A percentile compares a stretch with the other conserved stretches of the same genome.
These are phyloP conservation scores for Vigna hirtella DNA, from an alignment of 306 rosid genomes.

Conservation along the genomic window DNA sequence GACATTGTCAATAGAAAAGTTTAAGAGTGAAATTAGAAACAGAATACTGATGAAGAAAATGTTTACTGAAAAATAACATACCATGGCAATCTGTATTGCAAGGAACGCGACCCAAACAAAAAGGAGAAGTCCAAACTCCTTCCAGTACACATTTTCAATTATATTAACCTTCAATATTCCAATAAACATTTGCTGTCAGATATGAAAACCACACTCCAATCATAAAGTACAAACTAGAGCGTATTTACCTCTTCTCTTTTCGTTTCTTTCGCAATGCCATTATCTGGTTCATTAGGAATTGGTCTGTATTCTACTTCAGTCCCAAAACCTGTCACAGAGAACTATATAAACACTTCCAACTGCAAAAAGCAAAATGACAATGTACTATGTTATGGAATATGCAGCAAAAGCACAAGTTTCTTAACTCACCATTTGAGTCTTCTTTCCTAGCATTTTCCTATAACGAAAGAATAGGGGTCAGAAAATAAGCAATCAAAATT, in stretches of 20 bases:
- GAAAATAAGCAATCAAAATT: constrained; percentile 39
- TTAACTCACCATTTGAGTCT: constrained; percentile 66
- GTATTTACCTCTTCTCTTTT: constrained; percentile 49
- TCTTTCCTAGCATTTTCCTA: constrained; percentile 72
- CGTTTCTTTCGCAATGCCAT: constrained; percentile 37
- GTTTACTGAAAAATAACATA: constrained; percentile 40
- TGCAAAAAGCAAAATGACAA: constrained; percentile 24
- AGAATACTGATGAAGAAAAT: neutral
- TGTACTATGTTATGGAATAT: constrained; percentile 8
- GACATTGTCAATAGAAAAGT: constrained; percentile 41
- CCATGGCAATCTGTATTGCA: constrained; percentile 79
- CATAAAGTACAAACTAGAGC: neutral
- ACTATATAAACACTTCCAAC: neutral
- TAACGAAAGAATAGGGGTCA: constrained; percentile 44
- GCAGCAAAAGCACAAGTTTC: neutral
- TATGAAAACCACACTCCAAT: neutral
- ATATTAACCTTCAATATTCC: constrained; percentile 80
- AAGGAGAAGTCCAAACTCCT: constrained; percentile 81
- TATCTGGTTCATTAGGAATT: constrained; percentile 69
- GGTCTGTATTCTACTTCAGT: constrained; percentile 71
- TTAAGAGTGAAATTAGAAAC: constrained; percentile 18
- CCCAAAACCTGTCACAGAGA: constrained; percentile 42
- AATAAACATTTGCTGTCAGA: constrained; percentile 67
- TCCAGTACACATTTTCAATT: constrained; percentile 78
- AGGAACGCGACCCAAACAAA: constrained; percentile 94